Evolutionary conservation across 2,329 filamentous ascomycete species (phyloP).

Genomic region (Cytospora piceicola): DNA sequence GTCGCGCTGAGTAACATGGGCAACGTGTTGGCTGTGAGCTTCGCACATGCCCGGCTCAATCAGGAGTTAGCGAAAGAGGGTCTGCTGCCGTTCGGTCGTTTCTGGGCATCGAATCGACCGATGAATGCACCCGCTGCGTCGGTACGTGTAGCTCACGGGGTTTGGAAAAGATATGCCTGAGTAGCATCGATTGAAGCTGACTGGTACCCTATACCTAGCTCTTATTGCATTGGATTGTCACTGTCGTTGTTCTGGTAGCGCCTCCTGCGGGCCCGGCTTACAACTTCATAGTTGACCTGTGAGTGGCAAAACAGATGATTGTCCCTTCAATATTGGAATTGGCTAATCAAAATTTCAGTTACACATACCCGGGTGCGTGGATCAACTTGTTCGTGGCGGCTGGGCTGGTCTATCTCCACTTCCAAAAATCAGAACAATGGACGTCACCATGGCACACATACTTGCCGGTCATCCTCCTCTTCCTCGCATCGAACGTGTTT

Average conservation of each 20-base stretch:
- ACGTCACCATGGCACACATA: constrained; percentile 56
- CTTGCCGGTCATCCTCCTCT: constrained; percentile 52
- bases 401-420: constrained; percentile 57
- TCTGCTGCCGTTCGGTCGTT: constrained; percentile 64
- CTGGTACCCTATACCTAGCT: constrained; percentile 44
- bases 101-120: constrained; percentile 71
- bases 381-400: constrained; percentile 56
- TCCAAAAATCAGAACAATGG: constrained; percentile 55
- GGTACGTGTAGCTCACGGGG: constrained; percentile 29
- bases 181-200: constrained; percentile 15
- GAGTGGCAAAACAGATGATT: constrained; percentile 28
- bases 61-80: constrained; percentile 73
- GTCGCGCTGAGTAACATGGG: constrained; percentile 62
- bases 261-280: constrained; percentile 71
- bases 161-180: background rate
- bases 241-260: constrained; percentile 66
- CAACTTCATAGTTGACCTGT: constrained; percentile 66
- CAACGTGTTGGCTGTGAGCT: constrained; percentile 64
- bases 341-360: constrained; percentile 36
- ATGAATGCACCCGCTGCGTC: constrained; percentile 64
- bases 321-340: too few relatives aligned
- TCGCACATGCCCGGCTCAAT: constrained; percentile 61
- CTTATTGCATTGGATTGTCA: constrained; percentile 69
- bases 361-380: constrained; percentile 57
- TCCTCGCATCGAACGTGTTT: constrained; percentile 55